Evolutionary conservation across 78 protist species (phyloP).

Genomic region (Dictyostelium brefeldianum): DNA sequence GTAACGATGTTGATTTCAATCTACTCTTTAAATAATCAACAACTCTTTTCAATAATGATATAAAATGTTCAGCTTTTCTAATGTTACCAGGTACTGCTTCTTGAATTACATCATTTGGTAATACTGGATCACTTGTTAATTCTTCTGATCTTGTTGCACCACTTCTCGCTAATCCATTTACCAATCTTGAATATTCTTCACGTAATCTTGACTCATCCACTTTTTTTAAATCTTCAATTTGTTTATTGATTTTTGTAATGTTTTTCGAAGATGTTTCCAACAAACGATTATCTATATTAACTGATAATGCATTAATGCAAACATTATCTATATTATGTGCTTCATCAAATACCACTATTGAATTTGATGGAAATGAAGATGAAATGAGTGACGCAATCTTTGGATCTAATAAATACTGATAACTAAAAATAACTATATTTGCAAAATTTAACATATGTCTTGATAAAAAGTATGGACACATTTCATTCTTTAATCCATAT

Average conservation of each 20-base stretch:
- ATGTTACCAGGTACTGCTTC: conserved; percentile 98
- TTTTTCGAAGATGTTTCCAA: conserved; percentile 47
- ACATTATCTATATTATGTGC: conserved; percentile 99
- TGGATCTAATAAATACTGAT: conserved; percentile 98
- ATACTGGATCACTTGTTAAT: conserved; percentile 55
- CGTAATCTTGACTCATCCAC: conserved; percentile 72
- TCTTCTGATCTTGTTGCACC: conserved; percentile 41
- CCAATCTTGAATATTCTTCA: conserved; percentile 58
- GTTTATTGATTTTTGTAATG: conserved; percentile 37
- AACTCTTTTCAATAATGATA: conserved; percentile 84
- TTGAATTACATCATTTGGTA: conserved; percentile 87
- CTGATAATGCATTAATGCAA: conserved; percentile 96
- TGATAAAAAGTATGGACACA: conserved; percentile 98
- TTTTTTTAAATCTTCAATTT: conserved; percentile 40
- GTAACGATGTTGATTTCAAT: conserved; percentile 31
- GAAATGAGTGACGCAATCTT: conserved; percentile 90
- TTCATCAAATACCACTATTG: conserved; percentile 98
- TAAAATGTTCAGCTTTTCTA: conserved; percentile 91
- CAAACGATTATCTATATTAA: conserved; percentile 57
- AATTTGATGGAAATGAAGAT: conserved; percentile 70
- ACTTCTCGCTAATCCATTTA: conserved; percentile 71
- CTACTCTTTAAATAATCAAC: conserved; percentile 86
- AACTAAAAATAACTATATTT: conserved; percentile 95
- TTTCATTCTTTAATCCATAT: conserved; percentile 75
- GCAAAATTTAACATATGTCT: conserved; percentile 83